Evolutionary conservation across 1,284 basidiomycete genomes (phyloP), one percentile per base, ranked within the genome.

Genomic region (Mixia osmundae): DNA sequence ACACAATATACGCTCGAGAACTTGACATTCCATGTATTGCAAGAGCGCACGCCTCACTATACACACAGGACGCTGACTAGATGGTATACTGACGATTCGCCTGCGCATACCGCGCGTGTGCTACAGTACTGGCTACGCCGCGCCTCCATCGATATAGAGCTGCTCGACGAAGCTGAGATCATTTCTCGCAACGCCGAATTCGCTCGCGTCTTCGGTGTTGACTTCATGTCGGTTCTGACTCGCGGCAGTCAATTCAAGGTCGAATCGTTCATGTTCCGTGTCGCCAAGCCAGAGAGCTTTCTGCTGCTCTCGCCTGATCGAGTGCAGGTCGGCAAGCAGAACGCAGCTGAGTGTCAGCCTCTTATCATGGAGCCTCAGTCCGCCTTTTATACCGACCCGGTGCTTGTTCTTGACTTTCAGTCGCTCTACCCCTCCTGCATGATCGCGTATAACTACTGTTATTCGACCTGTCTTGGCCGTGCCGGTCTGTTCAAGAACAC

Each of bases 401-500:
- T 94, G 24, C 60, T 89, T 16, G 83, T 89, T 5, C 65, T 97
- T 36, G 91, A 97, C 56, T 97, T 95, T 53, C 83, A 94, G 53
- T 82, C 76, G 2, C 65, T 97, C 21, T 95, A 97, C 53, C 89
- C 91, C 0, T 87, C 80, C 0, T 66, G 95, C 48, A 95, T 95
- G 85, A 91, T 97, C 47, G 87, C 85, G 5, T 89, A 95, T 61
- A 95, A 95, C 54, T 83, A 85, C 54, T 91, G 83, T 52, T 94
- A 80, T 54, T 87, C 85, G 25, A 95, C 89, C 3, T 95, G 85
- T 55, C 63, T 97, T n/a, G 89, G 89, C 3, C 69, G 85, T 5
- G 65, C 82, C 19, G 64, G 66, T 14, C 65, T 72, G 24, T 94
- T 89, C 57, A 75, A 83, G 51, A 82, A 76, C 4, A 68, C 68